Base-by-base conservation (phyloP, 2,329 filamentous ascomycete genomes). In the Exophiala calicioides region DNA sequence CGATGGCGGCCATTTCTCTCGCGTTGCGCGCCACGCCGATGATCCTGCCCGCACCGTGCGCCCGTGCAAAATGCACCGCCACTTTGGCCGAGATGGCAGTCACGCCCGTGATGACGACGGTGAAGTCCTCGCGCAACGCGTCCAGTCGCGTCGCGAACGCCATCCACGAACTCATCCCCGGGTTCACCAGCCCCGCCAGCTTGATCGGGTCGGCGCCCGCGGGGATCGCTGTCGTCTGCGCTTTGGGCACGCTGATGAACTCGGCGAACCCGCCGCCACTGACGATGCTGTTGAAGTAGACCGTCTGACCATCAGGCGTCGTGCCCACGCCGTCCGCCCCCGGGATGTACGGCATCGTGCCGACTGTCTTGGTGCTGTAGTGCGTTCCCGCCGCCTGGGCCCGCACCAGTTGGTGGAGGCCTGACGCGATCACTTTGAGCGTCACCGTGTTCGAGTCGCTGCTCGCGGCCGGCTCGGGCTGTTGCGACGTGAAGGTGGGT, bases 111-210 rank as follows among this genome's bases (percentile, higher is more conserved):
- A 81, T 71, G 10, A 79, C 64, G 3, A 74, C 72, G 3, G 68
- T 72, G 57, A 76, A 80, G 4, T 66, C 62, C 15, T 60, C 34
- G 2, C 68, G 67, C 3, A 76, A 61, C 4, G 63, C 54, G 3
- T 49, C 54, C 10, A 53, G 38, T 4, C 78, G 69, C 29, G 70
- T 65, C 16, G 65, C 68, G 26, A 82, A 63, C 3, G 77, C 78
- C 77, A 82, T 79, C 78, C 78, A 82, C 30, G 70, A 73, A 42
- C 72, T 74, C 67, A 79, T 72, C 19, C 72, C 75, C 1, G 78
- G 78, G 52, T 82, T 82, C 29, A 75, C 67, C 41, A 76, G 65
- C 0, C 70, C 77, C 0, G 79, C 79, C n/a, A 77, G 69, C 20
- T 73, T 67, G 1, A 73, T 62, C 1, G 52, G 50, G 55, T 80